These are phyloP conservation scores for Taphrina wiesneri DNA, from an alignment of 1,139 yeast species.

Conservation along the genomic window DNA sequence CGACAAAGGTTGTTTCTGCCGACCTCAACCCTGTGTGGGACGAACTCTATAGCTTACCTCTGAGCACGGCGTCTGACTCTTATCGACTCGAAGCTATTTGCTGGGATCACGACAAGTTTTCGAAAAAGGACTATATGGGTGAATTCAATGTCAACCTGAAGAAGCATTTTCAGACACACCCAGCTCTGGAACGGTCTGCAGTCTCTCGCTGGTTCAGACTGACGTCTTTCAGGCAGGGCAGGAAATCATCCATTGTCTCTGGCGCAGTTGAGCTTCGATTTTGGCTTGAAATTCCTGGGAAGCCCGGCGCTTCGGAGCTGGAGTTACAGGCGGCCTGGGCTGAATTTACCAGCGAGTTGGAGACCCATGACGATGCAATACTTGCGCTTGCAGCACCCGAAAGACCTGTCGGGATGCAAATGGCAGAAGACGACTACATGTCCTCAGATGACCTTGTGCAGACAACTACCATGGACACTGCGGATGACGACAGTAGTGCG, in stretches of 20 bases:
- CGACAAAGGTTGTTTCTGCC: conserved; percentile 46
- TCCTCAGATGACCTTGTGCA: conserved; percentile 8
- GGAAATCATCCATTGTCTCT: conserved; percentile 55
- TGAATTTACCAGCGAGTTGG: conserved; percentile 37
- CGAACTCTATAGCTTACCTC: conserved; percentile 43
- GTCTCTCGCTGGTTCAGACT: conserved; percentile 56
- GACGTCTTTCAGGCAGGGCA: conserved; percentile 49
- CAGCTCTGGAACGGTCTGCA: conserved; percentile 39
- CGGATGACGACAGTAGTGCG: conserved; percentile 5
- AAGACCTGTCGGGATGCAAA: conserved; percentile 27
- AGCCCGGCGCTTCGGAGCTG: conserved; percentile 37
- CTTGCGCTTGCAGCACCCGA: conserved; percentile 18
- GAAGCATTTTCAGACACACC: conserved; percentile 48
- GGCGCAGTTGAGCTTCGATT: conserved; percentile 61
- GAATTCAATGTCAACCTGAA: conserved; percentile 55
- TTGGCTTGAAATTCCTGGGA: conserved; percentile 49
- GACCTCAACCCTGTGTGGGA: conserved; percentile 49
- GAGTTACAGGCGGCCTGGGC: conserved; percentile 36
- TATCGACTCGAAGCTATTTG: conserved; percentile 45
- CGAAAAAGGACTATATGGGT: conserved; percentile 55
- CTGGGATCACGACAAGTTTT: conserved; percentile 47
- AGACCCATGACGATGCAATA: conserved; percentile 27
- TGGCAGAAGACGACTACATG: conserved; percentile 21
- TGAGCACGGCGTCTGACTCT: conserved; percentile 40
- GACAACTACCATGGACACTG: background rate